Conservation (phyloP, 257 asterid genomes). For the Catharanthus roseus region DNA sequence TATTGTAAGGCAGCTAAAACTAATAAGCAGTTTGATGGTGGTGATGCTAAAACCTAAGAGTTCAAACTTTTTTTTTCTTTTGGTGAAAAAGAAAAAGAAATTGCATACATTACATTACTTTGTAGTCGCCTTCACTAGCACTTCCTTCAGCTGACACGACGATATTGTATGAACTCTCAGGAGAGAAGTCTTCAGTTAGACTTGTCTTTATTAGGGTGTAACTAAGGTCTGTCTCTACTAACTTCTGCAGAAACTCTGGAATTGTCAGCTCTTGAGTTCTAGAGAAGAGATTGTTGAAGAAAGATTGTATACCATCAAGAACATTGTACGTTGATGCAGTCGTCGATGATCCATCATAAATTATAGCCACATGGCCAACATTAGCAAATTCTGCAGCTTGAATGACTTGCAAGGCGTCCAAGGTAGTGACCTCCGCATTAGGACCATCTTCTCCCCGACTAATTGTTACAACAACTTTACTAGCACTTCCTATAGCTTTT, state of each 20-base stretch:
- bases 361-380: slow-evolving; percentile 76
- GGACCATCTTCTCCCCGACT: slow-evolving; percentile 78
- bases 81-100: slow-evolving; percentile 29
- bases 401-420: slow-evolving; percentile 74
- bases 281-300: slow-evolving; percentile 73
- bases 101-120: slow-evolving; percentile 98
- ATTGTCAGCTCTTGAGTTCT: slow-evolving; percentile 58
- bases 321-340: slow-evolving; percentile 55
- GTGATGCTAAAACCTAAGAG: slow-evolving; percentile 1
- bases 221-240: slow-evolving; percentile 64
- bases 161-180: slow-evolving; percentile 70
- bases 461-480: slow-evolving; percentile 87
- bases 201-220: slow-evolving; percentile 77
- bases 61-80: background rate
- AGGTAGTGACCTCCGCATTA: slow-evolving; percentile 42
- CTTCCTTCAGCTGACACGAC: slow-evolving; percentile 73
- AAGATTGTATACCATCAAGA: slow-evolving; percentile 72
- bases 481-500: slow-evolving; percentile 83
- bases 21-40: background rate
- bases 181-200: slow-evolving; percentile 67
- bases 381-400: slow-evolving; percentile 81
- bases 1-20: background rate
- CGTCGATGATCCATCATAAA: slow-evolving; percentile 54
- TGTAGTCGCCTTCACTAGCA: slow-evolving; percentile 58
- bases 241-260: slow-evolving; percentile 53